Percentiles rank a stretch among this genome's conserved stretches.
phyloP scores from a whole-genome alignment of 2,329 filamentous ascomycete genomes.

The Acrocalymma vagum region DNA sequence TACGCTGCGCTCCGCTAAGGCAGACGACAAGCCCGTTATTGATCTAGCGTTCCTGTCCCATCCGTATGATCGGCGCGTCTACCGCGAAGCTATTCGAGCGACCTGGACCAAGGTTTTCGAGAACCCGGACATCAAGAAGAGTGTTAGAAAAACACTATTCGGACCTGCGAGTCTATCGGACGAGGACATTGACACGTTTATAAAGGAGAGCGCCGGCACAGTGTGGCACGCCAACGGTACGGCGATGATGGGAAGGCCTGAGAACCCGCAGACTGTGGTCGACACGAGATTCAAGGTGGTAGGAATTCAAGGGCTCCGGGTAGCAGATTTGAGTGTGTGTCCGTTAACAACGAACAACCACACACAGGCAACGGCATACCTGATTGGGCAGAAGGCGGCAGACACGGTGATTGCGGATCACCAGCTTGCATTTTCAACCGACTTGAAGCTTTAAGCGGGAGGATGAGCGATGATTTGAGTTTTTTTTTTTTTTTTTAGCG shows the following conservation, averaged over 20 bases:
- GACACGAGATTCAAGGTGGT: conserved; percentile 47
- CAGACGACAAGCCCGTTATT: conserved; percentile 59
- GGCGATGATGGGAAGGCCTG: conserved; percentile 46
- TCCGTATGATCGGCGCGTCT: conserved; percentile 59
- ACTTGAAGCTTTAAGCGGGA: conserved; percentile 2
- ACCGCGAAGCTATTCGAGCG: conserved; percentile 46
- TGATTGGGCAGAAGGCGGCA: conserved; percentile 44
- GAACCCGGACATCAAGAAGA: conserved; percentile 60
- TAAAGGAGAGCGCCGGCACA: conserved; percentile 34
- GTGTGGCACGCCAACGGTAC: conserved; percentile 50
- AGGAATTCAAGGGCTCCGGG: conserved; percentile 47
- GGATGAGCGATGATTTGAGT: not conserved
- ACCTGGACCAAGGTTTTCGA: conserved; percentile 51
- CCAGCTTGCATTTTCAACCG: conserved; percentile 16
- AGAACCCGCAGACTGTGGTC: conserved; percentile 46
- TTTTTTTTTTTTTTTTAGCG: no score
- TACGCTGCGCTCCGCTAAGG: conserved; percentile 62
- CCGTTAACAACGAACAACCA: conserved; percentile 46
- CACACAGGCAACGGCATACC: conserved; percentile 44
- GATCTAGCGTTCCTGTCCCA: conserved; percentile 63
- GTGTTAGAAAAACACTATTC: conserved; percentile 57
- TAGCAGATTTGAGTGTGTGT: conserved; percentile 49
- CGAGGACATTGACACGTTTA: conserved; percentile 58
- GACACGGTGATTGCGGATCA: conserved; percentile 43
- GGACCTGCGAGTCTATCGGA: conserved; percentile 52